Evolutionary conservation across 805 yeast genomes (phyloP), one percentile per base, ranked within the genome.

Genomic region (Yarrowia sp.): DNA sequence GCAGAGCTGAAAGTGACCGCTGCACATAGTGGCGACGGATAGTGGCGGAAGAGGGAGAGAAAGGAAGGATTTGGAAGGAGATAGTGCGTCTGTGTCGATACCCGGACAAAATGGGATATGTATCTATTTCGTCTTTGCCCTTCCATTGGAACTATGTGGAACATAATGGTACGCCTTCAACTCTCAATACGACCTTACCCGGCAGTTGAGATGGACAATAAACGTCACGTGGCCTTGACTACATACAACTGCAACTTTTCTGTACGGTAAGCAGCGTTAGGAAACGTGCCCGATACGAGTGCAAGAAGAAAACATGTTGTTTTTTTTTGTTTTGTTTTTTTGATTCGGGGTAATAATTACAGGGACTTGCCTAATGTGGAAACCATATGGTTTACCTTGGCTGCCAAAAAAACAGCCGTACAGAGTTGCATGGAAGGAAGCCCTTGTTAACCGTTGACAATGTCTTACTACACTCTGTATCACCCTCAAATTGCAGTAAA

Each of bases 1-100:
- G 73, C 72, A 43, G 66, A 65, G 12, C 63, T 64, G n/a, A 59
- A 14, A 12, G 14, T 16, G 30, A n/a, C 4, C 4, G 10, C 4
- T 11, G n/a, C 22, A 30, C 41, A 51, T 35, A 51, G 41, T 51
- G 58, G 41, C 41, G 58, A 48, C 28, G 2, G 2, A 7, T 7
- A n/a, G 54, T 48, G 54, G 54, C 54, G 54, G 32, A 4, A 3
- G 2, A 10, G 3, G 14, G 12, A 14, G 17, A 7, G 24, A 28
- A 46, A 46, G 36, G 52, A 46, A 46, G 52, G 10, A 28, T 19
- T 12, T 32, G 26, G 54, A 48, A 48, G 36, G 24, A 11, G 10
- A 19, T 2, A 24, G 28, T 4, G 14, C 1, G 17, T 11, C 9
- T 16, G 14, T 21, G 1, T 30, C 54, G 14, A 48, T 48, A 48